Evolutionary conservation across 805 yeast species (phyloP).

Genomic region (Alloascoidea hylecoeti): DNA sequence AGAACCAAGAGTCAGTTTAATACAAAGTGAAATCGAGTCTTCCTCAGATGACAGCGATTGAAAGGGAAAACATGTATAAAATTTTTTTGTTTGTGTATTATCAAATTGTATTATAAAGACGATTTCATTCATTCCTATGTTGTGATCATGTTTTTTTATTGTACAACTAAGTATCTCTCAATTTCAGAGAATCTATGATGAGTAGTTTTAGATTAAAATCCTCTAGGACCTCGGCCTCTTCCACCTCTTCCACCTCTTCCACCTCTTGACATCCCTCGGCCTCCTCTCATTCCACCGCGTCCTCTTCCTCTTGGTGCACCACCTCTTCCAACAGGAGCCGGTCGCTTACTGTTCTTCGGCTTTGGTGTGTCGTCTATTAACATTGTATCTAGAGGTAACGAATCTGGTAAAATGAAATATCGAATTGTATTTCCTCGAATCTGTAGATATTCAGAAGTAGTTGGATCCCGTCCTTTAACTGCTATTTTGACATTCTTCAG

Average conservation of each 20-base stretch:
- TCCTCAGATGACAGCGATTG: constrained; percentile 16
- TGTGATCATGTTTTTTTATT: neutral
- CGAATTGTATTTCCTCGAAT: constrained; percentile 85
- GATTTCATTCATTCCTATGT: too few relatives aligned
- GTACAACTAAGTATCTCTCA: too few relatives aligned
- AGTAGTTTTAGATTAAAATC: too few relatives aligned
- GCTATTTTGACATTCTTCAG: constrained; percentile 72
- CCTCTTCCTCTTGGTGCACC: constrained; percentile 1
- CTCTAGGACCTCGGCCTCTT: too few relatives aligned
- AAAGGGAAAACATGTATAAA: neutral
- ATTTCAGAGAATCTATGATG: too few relatives aligned
- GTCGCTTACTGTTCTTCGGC: constrained; percentile 15
- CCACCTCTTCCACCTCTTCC: constrained; percentile 10
- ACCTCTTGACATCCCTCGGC: constrained; percentile 12
- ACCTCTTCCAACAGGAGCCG: constrained; percentile 4
- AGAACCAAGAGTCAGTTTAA: constrained; percentile 18
- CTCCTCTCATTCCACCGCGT: constrained; percentile 12
- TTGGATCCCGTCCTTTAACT: constrained; percentile 54
- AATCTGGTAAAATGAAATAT: constrained; percentile 73
- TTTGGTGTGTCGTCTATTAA: constrained; percentile 28
- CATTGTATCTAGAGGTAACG: constrained; percentile 46
- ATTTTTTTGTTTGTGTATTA: too few relatives aligned
- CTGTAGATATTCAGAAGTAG: constrained; percentile 61
- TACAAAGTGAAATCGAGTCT: constrained; percentile 23
- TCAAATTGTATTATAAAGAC: too few relatives aligned